Evolutionary conservation across 2,329 filamentous ascomycete genomes (phyloP), one percentile per base, ranked within the genome.

Genomic region (Aquanectria penicillioides): DNA sequence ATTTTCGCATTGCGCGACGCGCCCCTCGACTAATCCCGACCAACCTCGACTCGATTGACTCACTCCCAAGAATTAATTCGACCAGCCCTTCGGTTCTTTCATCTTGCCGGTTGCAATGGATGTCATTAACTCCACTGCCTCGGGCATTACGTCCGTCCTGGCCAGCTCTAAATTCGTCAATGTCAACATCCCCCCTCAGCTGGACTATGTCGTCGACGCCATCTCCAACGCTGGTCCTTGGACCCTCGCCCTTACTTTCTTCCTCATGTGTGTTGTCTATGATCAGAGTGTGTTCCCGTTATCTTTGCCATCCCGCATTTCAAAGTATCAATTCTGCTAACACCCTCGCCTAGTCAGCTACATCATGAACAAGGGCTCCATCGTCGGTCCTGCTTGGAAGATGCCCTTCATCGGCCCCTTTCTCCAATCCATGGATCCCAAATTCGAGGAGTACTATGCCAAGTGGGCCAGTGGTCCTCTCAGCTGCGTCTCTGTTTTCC

Each of bases 401-500:
- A 81, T 89, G 57, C 92, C 92, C 36, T 94, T 95, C 73, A 93
- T 98, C 75, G 95, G 95, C n/a, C 94, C 95, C 5, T 98, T 99
- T 78, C 84, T 98, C 56, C 83, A 97, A 73, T 97, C 93, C 23
- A 83, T 98, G 70, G 89, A 97, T 76, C 95, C 95, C 57, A 92
- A 94, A 72, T 98, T 97, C 75, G 88, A 90, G 61, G 87, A 94
- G 72, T 99, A 99, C 81, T 86, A 94, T 75, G 89, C 85, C 61
- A 97, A 98, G 83, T 99, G 95, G 95, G 77, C 85, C 70, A 97
- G 93, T 73, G 95, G 92, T 41, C 89, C 92, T 43, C 83, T 99
- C 69, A 97, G 94, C 83, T 99, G 95, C 74, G 95, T 99, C 62
- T 97, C 94, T 3, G 93, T 99, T 71, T 99, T 99, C 82, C 95